Evolutionary conservation across 2,329 filamentous ascomycete species (phyloP), one percentile per base, ranked within the genome.

Genomic region (Colletotrichum shisoi): DNA sequence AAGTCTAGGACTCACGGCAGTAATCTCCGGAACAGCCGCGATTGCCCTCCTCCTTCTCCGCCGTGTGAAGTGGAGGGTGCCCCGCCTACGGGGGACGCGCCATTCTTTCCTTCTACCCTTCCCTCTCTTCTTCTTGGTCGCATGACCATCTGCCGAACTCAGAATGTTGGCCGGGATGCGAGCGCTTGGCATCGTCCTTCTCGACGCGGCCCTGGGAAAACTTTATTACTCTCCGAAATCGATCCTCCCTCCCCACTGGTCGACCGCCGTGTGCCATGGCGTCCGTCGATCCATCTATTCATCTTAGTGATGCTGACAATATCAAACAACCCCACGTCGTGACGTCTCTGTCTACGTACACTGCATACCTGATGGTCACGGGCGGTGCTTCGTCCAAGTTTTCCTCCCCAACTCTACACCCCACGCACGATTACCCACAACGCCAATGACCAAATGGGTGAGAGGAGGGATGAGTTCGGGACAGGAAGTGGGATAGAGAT

Each of bases 401-500:
- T 5, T 9, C 17, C 11, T 15, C 15, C 39, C 15, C 49, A 44
- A 12, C 51, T 62, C 51, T 51, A 37, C 57, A 51, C 44, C 39
- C 44, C 31, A 34, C 17, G n/a, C 19, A 15, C 24, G 42, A 53
- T 13, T 42, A 19, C 27, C 17, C 37, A 42, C 24, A 21, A 13
- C 17, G 3, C 42, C 24, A 24, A 62, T 34, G 27, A 31, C 60
- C 34, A 31, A 42, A 37, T 15, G 44, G 31, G 13, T 7, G 15
- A 45, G 27, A 34, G 40, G 40, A 63, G 63, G 51, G 63, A 63
- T 54, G 39, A 27, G 53, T 53, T 53, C 44, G 40, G 63, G 40
- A 63, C 59, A 37, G 51, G 51, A 63, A 39, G 21, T 37, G n/a
- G 12, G 59, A 27, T n/a, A 13, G 12, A 57, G 49, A 51, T 21